Percentiles rank a stretch among this genome's conserved stretches.
These are phyloP conservation scores for Lasiodiplodia hormozganensis DNA, from an alignment of 2,329 filamentous ascomycete genomes.

Conservation along the genomic window DNA sequence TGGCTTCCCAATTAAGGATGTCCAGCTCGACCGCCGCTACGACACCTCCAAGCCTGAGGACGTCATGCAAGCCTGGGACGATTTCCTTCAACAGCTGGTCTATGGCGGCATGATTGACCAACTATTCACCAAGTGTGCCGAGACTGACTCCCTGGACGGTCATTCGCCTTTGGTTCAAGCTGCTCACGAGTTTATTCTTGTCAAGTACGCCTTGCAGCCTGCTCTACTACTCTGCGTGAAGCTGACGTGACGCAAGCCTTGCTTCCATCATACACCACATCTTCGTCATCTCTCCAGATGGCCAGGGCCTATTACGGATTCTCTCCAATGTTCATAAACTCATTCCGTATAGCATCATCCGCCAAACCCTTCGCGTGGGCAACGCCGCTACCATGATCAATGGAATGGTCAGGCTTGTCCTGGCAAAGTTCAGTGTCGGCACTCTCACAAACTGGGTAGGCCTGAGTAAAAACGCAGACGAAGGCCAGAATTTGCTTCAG, in stretches of 20 bases:
- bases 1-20: constrained; percentile 58
- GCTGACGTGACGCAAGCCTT: constrained; percentile 56
- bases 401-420: constrained; percentile 72
- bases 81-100: constrained; percentile 69
- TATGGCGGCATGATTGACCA: constrained; percentile 73
- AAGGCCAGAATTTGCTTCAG: constrained; percentile 83
- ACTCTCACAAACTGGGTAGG: constrained; percentile 82
- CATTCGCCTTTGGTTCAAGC: constrained; percentile 69
- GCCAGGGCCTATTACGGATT: constrained; percentile 74
- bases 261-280: constrained; percentile 78
- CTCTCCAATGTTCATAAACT: constrained; percentile 73
- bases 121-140: constrained; percentile 66
- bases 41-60: constrained; percentile 66
- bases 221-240: neutral
- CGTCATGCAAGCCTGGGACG: constrained; percentile 69
- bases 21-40: constrained; percentile 54
- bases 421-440: constrained; percentile 79
- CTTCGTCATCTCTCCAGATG: constrained; percentile 75
- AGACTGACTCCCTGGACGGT: constrained; percentile 68
- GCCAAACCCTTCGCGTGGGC: constrained; percentile 75
- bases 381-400: constrained; percentile 85
- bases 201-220: constrained; percentile 64
- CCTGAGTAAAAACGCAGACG: constrained; percentile 71
- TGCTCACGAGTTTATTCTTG: constrained; percentile 70
- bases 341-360: constrained; percentile 73